A percentile compares a stretch with the other conserved stretches of the same genome.
Evolutionary conservation across 352 stramenopile species (phyloP).

Genomic region (Globisporangium canariense): DNA sequence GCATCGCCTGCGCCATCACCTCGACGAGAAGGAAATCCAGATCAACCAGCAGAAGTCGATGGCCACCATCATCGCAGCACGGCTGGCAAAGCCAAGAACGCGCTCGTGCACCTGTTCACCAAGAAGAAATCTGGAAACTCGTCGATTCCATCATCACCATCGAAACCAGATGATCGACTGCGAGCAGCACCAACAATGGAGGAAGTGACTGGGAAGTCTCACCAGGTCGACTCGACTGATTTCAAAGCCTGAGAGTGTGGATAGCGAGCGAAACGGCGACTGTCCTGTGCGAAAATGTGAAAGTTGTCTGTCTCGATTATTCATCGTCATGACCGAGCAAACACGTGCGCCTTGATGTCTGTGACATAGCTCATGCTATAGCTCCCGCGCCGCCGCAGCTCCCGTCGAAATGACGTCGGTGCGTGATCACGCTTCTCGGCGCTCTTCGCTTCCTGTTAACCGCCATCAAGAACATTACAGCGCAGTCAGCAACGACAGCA

Average conservation of each 20-base stretch:
- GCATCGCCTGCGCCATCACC: not conserved
- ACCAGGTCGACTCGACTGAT: not conserved
- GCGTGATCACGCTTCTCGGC: conserved; percentile 15
- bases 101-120: conserved; percentile 20
- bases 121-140: conserved; percentile 16
- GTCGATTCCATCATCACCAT: conserved; percentile 9
- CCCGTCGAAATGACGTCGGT: conserved; percentile 73
- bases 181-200: not conserved
- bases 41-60: conserved; percentile 3
- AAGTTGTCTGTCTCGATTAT: not conserved
- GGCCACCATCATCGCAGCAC: conserved; percentile 13
- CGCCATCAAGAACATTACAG: not conserved
- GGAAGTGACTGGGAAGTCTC: not conserved
- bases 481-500: not conserved
- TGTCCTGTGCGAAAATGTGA: not conserved
- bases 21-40: not conserved
- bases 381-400: conserved; percentile 77
- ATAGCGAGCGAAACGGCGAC: too few relatives aligned
- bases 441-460: conserved; percentile 24
- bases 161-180: conserved; percentile 3
- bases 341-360: conserved; percentile 86
- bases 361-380: conserved; percentile 88
- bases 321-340: conserved; percentile 45
- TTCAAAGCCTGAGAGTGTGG: not conserved
- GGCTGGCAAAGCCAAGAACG: conserved; percentile 21